These are phyloP conservation scores for Boletus sp. DNA, from an alignment of 768 basidiomycete genomes.

Conservation along the genomic window DNA sequence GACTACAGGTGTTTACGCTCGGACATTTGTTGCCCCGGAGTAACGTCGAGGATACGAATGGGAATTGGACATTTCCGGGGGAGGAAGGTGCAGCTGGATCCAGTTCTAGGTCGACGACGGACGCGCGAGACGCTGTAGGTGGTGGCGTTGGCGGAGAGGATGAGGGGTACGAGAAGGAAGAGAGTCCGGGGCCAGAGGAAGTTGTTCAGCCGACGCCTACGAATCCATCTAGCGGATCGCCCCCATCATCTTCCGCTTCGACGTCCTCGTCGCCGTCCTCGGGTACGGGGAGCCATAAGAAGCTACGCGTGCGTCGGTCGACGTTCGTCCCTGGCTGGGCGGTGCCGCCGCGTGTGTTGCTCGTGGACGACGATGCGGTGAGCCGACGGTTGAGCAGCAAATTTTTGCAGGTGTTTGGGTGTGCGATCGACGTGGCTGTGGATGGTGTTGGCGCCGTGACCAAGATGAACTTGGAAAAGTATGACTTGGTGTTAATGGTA, in stretches of 20 bases:
- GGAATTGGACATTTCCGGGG: slow-evolving; percentile 60
- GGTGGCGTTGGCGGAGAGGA: slow-evolving; percentile 16
- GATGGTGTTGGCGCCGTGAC: slow-evolving; percentile 91
- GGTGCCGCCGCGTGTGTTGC: slow-evolving; percentile 83
- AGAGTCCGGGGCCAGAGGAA: slow-evolving; percentile 35
- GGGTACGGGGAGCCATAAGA: slow-evolving; percentile 31
- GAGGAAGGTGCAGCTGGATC: slow-evolving; percentile 18
- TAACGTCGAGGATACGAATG: slow-evolving; percentile 48
- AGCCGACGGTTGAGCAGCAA: slow-evolving; percentile 86
- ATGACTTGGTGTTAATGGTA: slow-evolving; percentile 95
- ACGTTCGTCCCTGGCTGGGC: slow-evolving; percentile 90
- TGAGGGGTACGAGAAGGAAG: slow-evolving; percentile 26
- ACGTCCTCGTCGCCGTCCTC: slow-evolving; percentile 10
- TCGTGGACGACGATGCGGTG: slow-evolving; percentile 96
- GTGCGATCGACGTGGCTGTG: slow-evolving; percentile 90
- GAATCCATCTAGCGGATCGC: slow-evolving; percentile 18
- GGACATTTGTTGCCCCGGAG: slow-evolving; percentile 70
- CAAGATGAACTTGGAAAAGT: slow-evolving; percentile 96
- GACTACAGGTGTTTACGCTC: slow-evolving; percentile 77
- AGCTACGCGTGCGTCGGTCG: slow-evolving; percentile 67
- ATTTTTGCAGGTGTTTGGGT: slow-evolving; percentile 94
- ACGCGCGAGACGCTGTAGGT: slow-evolving; percentile 24
- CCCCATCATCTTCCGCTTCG: slow-evolving; percentile 18
- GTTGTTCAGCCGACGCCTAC: slow-evolving; percentile 41
- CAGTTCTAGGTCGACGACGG: slow-evolving; percentile 8